phyloP scores from a whole-genome alignment of 2,329 filamentous ascomycete species.

The Arthrobotrys musiformis region DNA sequence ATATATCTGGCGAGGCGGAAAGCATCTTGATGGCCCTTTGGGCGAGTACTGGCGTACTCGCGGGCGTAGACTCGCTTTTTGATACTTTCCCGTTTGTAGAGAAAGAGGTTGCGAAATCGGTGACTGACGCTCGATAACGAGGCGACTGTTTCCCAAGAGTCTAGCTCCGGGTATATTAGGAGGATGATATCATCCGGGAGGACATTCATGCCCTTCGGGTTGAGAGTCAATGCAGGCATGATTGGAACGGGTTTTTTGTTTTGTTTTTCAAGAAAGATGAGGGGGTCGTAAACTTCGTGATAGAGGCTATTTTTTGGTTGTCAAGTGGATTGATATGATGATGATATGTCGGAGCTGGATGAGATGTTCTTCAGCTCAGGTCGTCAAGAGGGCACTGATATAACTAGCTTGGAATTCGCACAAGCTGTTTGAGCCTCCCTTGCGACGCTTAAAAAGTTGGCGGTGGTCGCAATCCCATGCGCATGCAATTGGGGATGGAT shows the following conservation, averaged over 20 bases:
- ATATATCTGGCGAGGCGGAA: slow-evolving; percentile 51
- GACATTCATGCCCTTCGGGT: slow-evolving; percentile 27
- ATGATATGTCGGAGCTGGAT: slow-evolving; percentile 27
- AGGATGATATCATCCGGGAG: slow-evolving; percentile 50
- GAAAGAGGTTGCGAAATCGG: slow-evolving; percentile 47
- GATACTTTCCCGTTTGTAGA: slow-evolving; percentile 41
- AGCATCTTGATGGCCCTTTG: slow-evolving; percentile 40
- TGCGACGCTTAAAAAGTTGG: neutral
- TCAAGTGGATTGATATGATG: neutral
- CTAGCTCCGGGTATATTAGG: slow-evolving; percentile 49
- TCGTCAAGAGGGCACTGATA: neutral
- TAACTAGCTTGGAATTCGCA: slow-evolving; percentile 54
- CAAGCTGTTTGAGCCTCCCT: slow-evolving; percentile 30
- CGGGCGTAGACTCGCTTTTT: slow-evolving; percentile 52
- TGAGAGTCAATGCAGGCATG: slow-evolving; percentile 34
- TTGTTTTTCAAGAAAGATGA: neutral
- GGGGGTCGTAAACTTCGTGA: slow-evolving; percentile 13
- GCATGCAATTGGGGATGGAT: neutral
- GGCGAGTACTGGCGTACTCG: slow-evolving; percentile 34
- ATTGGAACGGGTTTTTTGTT: neutral
- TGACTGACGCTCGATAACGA: slow-evolving; percentile 53
- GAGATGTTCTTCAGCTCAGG: slow-evolving; percentile 39
- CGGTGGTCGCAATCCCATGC: neutral
- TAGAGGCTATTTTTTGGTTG: neutral
- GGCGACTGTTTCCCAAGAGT: slow-evolving; percentile 49